Evolutionary conservation across 2,329 filamentous ascomycete species (phyloP).

Genomic region (Verticillium dahliae): DNA sequence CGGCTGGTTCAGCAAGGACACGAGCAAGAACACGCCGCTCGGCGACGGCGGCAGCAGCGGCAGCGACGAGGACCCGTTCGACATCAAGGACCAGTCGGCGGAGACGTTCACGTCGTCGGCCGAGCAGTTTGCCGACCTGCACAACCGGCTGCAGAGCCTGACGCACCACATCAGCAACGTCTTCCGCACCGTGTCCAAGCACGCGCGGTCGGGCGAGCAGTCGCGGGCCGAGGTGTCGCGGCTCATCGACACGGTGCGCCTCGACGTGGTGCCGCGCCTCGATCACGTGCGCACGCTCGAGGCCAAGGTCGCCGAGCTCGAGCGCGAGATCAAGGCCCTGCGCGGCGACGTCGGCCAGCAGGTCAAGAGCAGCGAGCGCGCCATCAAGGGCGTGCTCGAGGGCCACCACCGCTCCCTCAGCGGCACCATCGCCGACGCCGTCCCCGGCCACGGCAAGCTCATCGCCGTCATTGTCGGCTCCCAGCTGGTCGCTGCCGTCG

Average conservation of each 20-base stretch:
- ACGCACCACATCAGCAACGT: constrained; percentile 62
- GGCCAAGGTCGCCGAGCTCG: constrained; percentile 43
- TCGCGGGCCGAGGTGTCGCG: constrained; percentile 48
- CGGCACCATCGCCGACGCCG: constrained; percentile 38
- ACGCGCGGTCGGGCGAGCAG: constrained; percentile 45
- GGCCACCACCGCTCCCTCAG: constrained; percentile 43
- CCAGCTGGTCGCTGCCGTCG: constrained; percentile 62
- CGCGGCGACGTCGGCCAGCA: constrained; percentile 46
- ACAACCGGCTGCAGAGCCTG: constrained; percentile 72
- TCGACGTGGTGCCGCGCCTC: constrained; percentile 31
- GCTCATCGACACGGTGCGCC: constrained; percentile 39
- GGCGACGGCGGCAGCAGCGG: constrained; percentile 9
- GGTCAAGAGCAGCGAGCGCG: constrained; percentile 43
- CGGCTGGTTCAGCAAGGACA: constrained; percentile 17
- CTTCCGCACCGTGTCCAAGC: constrained; percentile 47
- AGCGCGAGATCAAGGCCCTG: constrained; percentile 52
- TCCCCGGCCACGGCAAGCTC: constrained; percentile 44
- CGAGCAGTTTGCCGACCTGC: constrained; percentile 74
- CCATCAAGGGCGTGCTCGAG: constrained; percentile 43
- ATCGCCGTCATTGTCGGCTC: constrained; percentile 68
- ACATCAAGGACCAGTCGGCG: constrained; percentile 41
- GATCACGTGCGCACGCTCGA: constrained; percentile 37
- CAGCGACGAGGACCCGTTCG: constrained; percentile 23
- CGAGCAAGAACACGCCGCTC: constrained; percentile 12
- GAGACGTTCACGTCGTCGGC: constrained; percentile 41